Evolutionary conservation across 2,329 filamentous ascomycete species (phyloP).

Genomic region (Hymenotorrendiella dingleyae): DNA sequence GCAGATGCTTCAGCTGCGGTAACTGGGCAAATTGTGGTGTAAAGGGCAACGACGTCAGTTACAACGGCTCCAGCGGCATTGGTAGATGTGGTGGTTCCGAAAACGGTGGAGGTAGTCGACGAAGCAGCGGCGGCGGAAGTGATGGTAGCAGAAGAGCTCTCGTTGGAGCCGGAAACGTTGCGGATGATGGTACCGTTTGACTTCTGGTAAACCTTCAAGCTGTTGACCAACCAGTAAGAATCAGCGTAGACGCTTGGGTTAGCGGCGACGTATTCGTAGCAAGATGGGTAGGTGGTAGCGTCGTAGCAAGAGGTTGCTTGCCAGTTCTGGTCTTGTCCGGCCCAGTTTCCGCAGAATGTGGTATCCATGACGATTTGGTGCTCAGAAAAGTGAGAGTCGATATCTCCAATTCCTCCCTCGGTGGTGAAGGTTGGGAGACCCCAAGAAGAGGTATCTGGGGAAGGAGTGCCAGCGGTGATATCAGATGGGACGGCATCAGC

Average conservation of each 20-base stretch:
- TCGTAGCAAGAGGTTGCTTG: constrained; percentile 35
- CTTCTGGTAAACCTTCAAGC: constrained; percentile 23
- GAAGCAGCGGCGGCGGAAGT: neutral
- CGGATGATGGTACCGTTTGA: neutral
- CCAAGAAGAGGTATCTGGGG: constrained; percentile 61
- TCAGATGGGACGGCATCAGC: constrained; percentile 58
- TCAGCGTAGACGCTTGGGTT: constrained; percentile 21
- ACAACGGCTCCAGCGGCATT: constrained; percentile 23
- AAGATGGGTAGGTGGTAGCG: constrained; percentile 30
- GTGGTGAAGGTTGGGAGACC: constrained; percentile 59
- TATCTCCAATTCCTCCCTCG: constrained; percentile 56
- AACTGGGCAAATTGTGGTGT: constrained; percentile 33
- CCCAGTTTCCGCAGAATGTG: constrained; percentile 70
- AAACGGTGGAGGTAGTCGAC: constrained; percentile 22
- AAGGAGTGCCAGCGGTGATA: constrained; percentile 44
- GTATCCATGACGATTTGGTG: constrained; percentile 69
- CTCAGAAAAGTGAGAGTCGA: constrained; percentile 58
- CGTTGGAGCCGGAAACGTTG: neutral
- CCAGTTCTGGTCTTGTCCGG: constrained; percentile 47
- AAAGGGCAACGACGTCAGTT: constrained; percentile 31
- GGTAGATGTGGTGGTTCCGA: constrained; percentile 19
- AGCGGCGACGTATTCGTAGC: constrained; percentile 22
- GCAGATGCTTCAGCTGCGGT: constrained; percentile 4
- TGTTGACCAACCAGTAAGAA: constrained; percentile 26
- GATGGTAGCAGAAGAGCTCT: neutral